Base-by-base conservation (phyloP, 768 basidiomycete genomes). In the Boletus rubroflammeus region DNA sequence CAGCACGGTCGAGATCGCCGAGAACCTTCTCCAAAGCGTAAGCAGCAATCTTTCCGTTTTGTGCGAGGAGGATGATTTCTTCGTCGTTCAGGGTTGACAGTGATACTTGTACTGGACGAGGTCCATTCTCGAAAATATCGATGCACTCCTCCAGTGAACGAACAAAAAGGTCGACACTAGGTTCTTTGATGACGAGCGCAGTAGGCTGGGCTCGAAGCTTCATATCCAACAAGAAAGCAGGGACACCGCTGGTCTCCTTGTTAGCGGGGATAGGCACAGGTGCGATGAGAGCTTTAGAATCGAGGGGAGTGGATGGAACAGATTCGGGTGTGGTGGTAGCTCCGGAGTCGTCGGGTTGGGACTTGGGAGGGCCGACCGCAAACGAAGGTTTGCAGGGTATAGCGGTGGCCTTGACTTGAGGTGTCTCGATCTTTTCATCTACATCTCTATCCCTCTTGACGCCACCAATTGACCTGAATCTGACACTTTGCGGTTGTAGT, bases 11-110 rank as follows among this genome's bases (percentile, higher is more conserved):
- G 1, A 89, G 73, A 59, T 94, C 86, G 50, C 85, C 93, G n/a
- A 98, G 72, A 29, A 93, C 85, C 76, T 98, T 98, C 75, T 99
- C 97, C 53, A 98, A 73, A 26, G 92, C 90, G 70, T 99, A 98
- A n/a, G 90, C 81, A 1, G 90, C 88, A 52, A 98, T 88, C 81
- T 96, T 97, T 29, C 94, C 93, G 57, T 85, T 86, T 74, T 95
- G 92, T 2, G 86, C 81, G 42, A 99, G 77, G 53, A 93, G 50
- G 51, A 98, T 86, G 41, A 99, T 78, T 72, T 98, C 97, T 67
- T 98, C 96, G 62, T 99, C 93, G 49, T 82, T 89, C 64, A 99
- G 72, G 59, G 82, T 75, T 41, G 79, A 72, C 48, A 90, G 63
- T 21, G 81, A 75, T 10, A 72, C 74, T 23, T 81, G 78, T 8